Percentiles rank a stretch among this genome's conserved stretches.
phyloP scores from a whole-genome alignment of 1,284 basidiomycete species.

The Polyporus tsugae region DNA sequence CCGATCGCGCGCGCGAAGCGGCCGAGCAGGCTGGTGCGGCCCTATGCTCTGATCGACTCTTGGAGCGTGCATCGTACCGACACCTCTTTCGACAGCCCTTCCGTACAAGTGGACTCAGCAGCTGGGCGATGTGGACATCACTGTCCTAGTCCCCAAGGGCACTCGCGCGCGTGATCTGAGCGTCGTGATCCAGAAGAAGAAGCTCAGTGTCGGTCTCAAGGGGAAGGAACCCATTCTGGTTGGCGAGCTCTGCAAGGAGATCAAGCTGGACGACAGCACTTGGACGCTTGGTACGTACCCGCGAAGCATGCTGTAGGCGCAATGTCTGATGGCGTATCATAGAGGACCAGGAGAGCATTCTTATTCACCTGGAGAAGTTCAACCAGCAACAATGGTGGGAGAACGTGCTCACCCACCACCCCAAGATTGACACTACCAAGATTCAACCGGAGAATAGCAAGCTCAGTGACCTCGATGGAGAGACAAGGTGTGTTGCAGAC shows the following conservation, averaged over 20 bases:
- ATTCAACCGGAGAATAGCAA: conserved; percentile 97
- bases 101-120: conserved; percentile 96
- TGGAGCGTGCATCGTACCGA: conserved; percentile 34
- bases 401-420: conserved; percentile 93
- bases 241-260: conserved; percentile 93
- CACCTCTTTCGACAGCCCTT: conserved; percentile 61
- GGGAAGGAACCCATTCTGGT: conserved; percentile 85
- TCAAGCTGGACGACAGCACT: conserved; percentile 96
- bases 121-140: conserved; percentile 86
- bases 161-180: conserved; percentile 83
- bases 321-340: not conserved
- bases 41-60: conserved; percentile 31
- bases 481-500: conserved; percentile 70
- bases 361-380: conserved; percentile 88
- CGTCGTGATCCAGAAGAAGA: conserved; percentile 83
- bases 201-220: conserved; percentile 87
- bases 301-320: not conserved
- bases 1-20: conserved; percentile 73
- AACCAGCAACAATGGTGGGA: conserved; percentile 97
- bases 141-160: conserved; percentile 86
- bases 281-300: conserved; percentile 89
- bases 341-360: conserved; percentile 84
- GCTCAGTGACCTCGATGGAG: conserved; percentile 93
- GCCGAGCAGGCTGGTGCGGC: conserved; percentile 86
- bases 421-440: conserved; percentile 97